Evolutionary conservation across 371 early-diverging fungal species (phyloP).

Genomic region (Batkoa obscura): DNA sequence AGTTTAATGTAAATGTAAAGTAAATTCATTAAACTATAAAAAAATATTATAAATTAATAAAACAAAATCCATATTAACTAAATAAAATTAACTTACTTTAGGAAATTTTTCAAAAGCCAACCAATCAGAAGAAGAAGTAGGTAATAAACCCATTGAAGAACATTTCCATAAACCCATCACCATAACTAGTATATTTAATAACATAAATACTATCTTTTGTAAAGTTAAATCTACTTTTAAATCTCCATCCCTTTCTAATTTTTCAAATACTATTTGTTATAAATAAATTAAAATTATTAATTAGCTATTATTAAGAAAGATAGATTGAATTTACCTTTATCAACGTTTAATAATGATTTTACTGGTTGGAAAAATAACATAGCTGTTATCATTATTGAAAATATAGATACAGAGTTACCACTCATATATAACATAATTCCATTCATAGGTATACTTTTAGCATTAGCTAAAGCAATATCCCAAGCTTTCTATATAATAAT

Average conservation of each 20-base stretch:
- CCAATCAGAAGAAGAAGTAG: slow-evolving; percentile 89
- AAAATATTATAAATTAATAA: too few species aligned
- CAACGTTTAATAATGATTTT: slow-evolving; percentile 49
- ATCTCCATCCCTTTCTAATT: slow-evolving; percentile 34
- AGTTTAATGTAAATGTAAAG: too few species aligned
- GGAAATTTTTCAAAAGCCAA: slow-evolving; percentile 61
- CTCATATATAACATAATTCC: slow-evolving; percentile 97
- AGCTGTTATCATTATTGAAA: slow-evolving; percentile 80
- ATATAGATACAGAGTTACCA: slow-evolving; percentile 87
- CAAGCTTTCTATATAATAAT: slow-evolving; percentile 57
- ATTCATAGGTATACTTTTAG: slow-evolving; percentile 90
- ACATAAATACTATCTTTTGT: slow-evolving; percentile 62
- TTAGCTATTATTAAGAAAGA: neutral
- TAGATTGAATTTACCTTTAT: slow-evolving; percentile 30
- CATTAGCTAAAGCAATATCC: slow-evolving; percentile 84
- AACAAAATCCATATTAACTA: too few species aligned
- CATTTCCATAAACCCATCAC: slow-evolving; percentile 78
- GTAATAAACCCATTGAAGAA: slow-evolving; percentile 84
- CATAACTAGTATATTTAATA: slow-evolving; percentile 56
- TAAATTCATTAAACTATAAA: too few species aligned
- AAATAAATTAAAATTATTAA: neutral
- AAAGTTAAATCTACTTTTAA: slow-evolving; percentile 28
- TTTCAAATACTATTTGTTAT: slow-evolving; percentile 9
- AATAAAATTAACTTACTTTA: slow-evolving; percentile 3
- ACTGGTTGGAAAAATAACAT: slow-evolving; percentile 85